These are phyloP conservation scores for Sugiyamaella floridensis DNA, from an alignment of 805 yeast species.

Conservation along the genomic window DNA sequence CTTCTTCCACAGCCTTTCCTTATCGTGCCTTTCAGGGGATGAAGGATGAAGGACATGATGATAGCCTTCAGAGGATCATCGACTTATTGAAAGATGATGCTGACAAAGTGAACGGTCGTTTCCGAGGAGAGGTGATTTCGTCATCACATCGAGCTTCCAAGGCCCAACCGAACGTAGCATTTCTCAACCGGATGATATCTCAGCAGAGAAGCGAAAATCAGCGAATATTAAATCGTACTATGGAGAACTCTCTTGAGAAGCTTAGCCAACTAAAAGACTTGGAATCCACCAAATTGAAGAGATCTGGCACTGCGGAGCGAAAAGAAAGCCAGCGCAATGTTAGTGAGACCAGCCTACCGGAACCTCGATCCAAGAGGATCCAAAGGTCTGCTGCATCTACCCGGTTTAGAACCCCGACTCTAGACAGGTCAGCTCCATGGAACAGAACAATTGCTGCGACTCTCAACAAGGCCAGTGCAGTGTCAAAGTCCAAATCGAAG, in stretches of 20 bases:
- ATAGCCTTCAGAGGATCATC: conserved; percentile 5
- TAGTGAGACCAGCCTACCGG: no score
- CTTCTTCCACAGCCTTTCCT: no score
- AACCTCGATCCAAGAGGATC: no score
- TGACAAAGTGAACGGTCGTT: not conserved
- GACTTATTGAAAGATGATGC: conserved; percentile 14
- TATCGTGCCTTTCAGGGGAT: not conserved
- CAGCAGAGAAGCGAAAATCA: conserved; percentile 4
- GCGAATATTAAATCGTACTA: not conserved
- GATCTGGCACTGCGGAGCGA: not conserved
- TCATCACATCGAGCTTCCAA: not conserved
- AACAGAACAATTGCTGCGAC: no score
- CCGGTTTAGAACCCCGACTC: no score
- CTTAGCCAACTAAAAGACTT: not conserved
- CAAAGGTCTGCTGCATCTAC: no score
- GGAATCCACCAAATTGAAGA: not conserved
- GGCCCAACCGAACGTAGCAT: conserved; percentile 5
- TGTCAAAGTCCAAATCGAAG: no score
- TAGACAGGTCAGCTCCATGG: no score
- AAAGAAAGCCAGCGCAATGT: no score
- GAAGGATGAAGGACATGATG: not conserved
- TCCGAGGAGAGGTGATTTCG: not conserved
- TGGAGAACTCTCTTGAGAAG: not conserved
- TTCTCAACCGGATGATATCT: conserved; percentile 4
- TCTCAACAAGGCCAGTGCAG: no score